phyloP scores from a whole-genome alignment of 768 basidiomycete genomes.

The Auricularia cornea region DNA sequence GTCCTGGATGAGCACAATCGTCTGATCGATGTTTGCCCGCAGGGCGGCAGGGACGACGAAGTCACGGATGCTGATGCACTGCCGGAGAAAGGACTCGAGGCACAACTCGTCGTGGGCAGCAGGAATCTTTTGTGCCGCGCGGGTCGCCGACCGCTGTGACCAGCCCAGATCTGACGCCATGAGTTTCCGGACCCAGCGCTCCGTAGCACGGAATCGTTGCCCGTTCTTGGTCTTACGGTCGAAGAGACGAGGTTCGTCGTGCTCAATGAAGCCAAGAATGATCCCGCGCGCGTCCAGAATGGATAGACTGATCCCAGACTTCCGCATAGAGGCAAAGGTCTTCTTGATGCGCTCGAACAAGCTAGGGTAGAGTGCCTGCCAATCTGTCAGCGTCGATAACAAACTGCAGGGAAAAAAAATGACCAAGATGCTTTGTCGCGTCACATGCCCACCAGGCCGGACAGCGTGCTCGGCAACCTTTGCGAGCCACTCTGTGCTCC shows the following conservation, averaged over 20 bases:
- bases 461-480: background rate
- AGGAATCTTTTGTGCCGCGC: conserved; percentile 32
- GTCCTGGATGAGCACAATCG: conserved; percentile 17
- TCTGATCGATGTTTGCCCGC: conserved; percentile 31
- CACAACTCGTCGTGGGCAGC: conserved; percentile 3
- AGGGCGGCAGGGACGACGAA: conserved; percentile 20
- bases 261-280: conserved; percentile 21
- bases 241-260: conserved; percentile 21
- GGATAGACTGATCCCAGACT: conserved; percentile 15
- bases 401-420: too few species aligned
- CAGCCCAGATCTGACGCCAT: conserved; percentile 17
- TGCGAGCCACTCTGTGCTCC: background rate
- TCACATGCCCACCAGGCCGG: background rate
- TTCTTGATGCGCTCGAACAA: conserved; percentile 12
- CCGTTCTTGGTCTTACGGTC: conserved; percentile 17
- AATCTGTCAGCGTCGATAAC: too few species aligned
- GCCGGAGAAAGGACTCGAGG: conserved; percentile 13
- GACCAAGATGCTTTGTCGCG: background rate
- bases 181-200: conserved; percentile 19
- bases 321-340: conserved; percentile 14
- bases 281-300: conserved; percentile 21
- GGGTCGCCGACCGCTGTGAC: conserved; percentile 21
- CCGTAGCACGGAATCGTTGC: conserved; percentile 19
- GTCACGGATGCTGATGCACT: conserved; percentile 19
- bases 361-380: conserved; percentile 6